phyloP scores from a whole-genome alignment of 202 grass and related monocot genomes.

The Thinopyrum obtusiflorum region DNA sequence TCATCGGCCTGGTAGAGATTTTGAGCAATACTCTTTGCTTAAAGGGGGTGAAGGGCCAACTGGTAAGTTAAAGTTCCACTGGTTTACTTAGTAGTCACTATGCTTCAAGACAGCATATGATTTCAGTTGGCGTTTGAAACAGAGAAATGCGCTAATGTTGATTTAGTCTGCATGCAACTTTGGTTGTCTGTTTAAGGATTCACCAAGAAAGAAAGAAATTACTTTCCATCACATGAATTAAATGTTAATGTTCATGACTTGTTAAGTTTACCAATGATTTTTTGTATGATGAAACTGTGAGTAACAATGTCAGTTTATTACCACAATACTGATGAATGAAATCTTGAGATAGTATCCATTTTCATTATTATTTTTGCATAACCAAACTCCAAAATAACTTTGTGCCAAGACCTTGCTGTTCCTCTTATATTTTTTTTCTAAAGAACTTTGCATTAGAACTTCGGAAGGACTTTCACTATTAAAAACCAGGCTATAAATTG shows the following conservation, averaged over 20 bases:
- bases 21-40: conserved; percentile 71
- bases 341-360: conserved; percentile 13
- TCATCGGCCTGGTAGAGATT: conserved; percentile 90
- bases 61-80: conserved; percentile 44
- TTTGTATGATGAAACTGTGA: not conserved
- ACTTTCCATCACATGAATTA: not conserved
- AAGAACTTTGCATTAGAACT: not conserved
- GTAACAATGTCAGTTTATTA: not conserved
- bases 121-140: not conserved
- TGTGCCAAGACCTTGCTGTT: not conserved
- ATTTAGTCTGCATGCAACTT: not conserved
- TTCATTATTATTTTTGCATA: not conserved
- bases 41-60: conserved; percentile 66
- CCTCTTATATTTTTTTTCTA: not conserved
- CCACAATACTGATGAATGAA: not conserved
- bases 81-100: not conserved
- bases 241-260: not conserved
- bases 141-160: not conserved
- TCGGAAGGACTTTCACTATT: not conserved
- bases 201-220: not conserved
- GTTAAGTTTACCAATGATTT: not conserved
- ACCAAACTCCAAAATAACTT: conserved; percentile 2
- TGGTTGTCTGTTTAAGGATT: not conserved
- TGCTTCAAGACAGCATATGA: not conserved
- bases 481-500: not conserved